Evolutionary conservation across 2,329 filamentous ascomycete genomes (phyloP), one percentile per base, ranked within the genome.

Genomic region (Aureobasidium sp.): DNA sequence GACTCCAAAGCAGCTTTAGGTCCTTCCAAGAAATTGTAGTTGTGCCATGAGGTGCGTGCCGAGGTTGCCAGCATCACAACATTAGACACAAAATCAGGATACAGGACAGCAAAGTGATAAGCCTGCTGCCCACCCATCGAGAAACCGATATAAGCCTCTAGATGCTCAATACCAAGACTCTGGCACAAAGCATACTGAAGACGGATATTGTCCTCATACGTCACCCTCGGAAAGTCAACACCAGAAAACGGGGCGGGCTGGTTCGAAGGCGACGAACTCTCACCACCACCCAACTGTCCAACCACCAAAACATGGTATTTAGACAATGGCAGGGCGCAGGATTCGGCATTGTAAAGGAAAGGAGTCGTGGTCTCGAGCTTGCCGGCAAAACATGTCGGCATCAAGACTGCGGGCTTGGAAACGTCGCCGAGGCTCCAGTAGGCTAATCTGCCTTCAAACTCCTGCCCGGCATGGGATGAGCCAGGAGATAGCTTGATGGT

Each of bases 331-430:
- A 82, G 72, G 13, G 82, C 73, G 1, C 81, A 68, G 0, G 76
- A 75, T 5, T 74, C 74, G 4, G 61, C 48, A 9, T 64, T 58
- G 50, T 69, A 67, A 52, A 77, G 72, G 65, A 82, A 83, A 48
- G 74, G 80, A 2, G 80, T 66, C 0, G 82, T 84, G 2, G 71
- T 75, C 34, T 77, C 75, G 20, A 85, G 76, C 9, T 74, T 74
- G 27, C 83, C 82, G 5, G 78, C 76, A 68, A 81, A 85, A 69
- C 82, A 85, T 2, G 82, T 84, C 27, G 79, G 77, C 13, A 85
- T 76, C 15, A 84, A 69, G 17, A 77, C 76, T n/a, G 68, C 70
- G 51, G 78, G 74, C 29, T 69, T 70, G 5, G 69, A 70, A 1
- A 72, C 67, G 9, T 74, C 68, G 65, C 79, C 78, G 68, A 76